phyloP scores from a whole-genome alignment of 2,329 filamentous ascomycete genomes.

The Claviceps digitariae region DNA sequence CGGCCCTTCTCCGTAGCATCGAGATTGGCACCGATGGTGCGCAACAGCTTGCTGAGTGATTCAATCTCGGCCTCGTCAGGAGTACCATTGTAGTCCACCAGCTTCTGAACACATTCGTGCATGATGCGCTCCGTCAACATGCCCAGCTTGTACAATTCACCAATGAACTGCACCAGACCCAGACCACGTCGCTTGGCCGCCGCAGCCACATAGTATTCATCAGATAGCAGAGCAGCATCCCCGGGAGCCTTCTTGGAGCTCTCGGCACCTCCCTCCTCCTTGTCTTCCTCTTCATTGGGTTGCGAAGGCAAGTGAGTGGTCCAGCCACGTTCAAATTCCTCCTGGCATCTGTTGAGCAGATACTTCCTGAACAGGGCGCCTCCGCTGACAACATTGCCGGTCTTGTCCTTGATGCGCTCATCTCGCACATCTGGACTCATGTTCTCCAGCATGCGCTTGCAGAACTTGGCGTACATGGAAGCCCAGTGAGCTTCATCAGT shows the following conservation, averaged over 20 bases:
- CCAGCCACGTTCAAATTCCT: constrained; percentile 98
- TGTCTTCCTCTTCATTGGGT: constrained; percentile 53
- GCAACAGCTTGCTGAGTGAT: constrained; percentile 82
- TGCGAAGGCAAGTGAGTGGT: constrained; percentile 63
- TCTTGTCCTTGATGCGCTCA: constrained; percentile 86
- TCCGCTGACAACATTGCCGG: constrained; percentile 74
- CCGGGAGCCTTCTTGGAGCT: constrained; percentile 36
- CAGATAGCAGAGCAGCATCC: constrained; percentile 75
- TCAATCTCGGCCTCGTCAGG: constrained; percentile 96
- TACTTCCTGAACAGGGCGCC: constrained; percentile 97
- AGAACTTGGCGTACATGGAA: constrained; percentile 98
- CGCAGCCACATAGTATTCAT: constrained; percentile 90
- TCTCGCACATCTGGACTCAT: constrained; percentile 95
- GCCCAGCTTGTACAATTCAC: constrained; percentile 94
- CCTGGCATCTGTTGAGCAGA: constrained; percentile 93
- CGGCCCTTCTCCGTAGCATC: constrained; percentile 72
- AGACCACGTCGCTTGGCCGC: constrained; percentile 94
- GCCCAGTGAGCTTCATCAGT: constrained; percentile 98
- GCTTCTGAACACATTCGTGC: constrained; percentile 96
- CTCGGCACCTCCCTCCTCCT: constrained; percentile 45
- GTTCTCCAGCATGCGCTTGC: constrained; percentile 87
- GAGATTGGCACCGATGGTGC: constrained; percentile 81
- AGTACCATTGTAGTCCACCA: constrained; percentile 85
- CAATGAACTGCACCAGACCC: constrained; percentile 97
- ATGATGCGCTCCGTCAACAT: constrained; percentile 99